Evolutionary conservation across 371 early-diverging fungal genomes (phyloP).

Genomic region (Furculomyces boomerangus): DNA sequence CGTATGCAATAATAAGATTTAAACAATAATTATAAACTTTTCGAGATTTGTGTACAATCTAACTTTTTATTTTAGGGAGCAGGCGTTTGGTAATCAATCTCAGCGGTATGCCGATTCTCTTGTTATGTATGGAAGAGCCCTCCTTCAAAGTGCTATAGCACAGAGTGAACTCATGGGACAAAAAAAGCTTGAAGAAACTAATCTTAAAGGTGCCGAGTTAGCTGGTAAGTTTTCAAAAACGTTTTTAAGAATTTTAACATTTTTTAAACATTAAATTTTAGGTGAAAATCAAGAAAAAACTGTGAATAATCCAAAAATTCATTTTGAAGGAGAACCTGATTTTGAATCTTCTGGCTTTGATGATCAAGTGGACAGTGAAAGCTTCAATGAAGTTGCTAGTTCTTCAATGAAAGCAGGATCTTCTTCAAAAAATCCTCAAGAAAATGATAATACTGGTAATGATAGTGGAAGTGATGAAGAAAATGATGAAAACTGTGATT

Average conservation of each 20-base stretch:
- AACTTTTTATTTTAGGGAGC: constrained; percentile 27
- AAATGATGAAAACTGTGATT: constrained; percentile 33
- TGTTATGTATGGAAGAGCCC: constrained; percentile 59
- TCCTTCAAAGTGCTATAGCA: constrained; percentile 55
- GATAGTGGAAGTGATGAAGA: constrained; percentile 20
- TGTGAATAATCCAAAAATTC: constrained; percentile 10
- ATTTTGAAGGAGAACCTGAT: constrained; percentile 24
- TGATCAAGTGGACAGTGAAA: constrained; percentile 2
- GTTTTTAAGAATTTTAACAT: not conserved
- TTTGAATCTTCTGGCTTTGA: constrained; percentile 11
- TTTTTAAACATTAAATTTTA: too few relatives aligned
- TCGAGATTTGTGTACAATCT: not conserved
- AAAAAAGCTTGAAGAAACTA: constrained; percentile 20
- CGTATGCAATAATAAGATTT: constrained; percentile 23
- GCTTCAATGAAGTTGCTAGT: not conserved
- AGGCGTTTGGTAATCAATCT: constrained; percentile 43
- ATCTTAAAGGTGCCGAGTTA: not conserved
- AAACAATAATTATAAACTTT: not conserved
- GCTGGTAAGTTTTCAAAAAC: not conserved
- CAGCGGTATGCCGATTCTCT: constrained; percentile 56
- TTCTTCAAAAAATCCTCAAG: constrained; percentile 1
- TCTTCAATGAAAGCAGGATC: not conserved
- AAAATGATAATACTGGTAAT: constrained; percentile 15
- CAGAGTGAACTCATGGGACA: constrained; percentile 48
- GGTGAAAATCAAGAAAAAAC: not conserved